Conservation (phyloP, 148 eudicot species). For the Rhododendron mucronatum region DNA sequence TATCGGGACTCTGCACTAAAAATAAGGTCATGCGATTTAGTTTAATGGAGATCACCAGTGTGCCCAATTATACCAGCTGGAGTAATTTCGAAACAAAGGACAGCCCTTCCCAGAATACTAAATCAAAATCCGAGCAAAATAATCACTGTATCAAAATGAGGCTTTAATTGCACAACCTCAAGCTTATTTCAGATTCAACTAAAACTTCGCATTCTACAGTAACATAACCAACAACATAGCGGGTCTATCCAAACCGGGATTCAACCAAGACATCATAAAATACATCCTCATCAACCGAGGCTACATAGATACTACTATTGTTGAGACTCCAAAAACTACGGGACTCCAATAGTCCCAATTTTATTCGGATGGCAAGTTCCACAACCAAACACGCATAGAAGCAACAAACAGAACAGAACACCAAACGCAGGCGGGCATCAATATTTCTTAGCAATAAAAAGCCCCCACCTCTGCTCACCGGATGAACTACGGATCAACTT, state of each 20-base stretch:
- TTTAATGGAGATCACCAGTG: background rate
- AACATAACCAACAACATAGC: background rate
- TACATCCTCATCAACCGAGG: background rate
- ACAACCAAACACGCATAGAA: background rate
- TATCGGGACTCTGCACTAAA: too few species aligned
- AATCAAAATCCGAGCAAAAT: background rate
- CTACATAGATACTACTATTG: background rate
- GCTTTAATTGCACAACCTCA: background rate
- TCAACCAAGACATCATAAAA: background rate
- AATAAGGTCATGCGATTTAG: background rate
- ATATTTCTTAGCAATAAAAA: constrained; percentile 65
- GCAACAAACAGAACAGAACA: background rate
- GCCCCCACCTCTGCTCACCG: constrained; percentile 94
- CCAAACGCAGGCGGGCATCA: constrained; percentile 11
- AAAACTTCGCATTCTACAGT: background rate
- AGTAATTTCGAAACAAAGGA: background rate
- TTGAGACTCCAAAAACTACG: background rate
- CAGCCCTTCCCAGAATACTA: background rate
- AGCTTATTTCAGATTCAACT: background rate
- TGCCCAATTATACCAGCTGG: background rate
- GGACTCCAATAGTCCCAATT: background rate
- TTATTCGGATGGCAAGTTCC: constrained; percentile 8
- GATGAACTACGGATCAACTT: constrained; percentile 69
- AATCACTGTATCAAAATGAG: background rate
- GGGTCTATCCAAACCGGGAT: background rate